Percentiles rank a stretch among this genome's conserved stretches.
These are phyloP conservation scores for Stylonectria norvegica DNA, from an alignment of 2,329 filamentous ascomycete genomes.

Conservation along the genomic window DNA sequence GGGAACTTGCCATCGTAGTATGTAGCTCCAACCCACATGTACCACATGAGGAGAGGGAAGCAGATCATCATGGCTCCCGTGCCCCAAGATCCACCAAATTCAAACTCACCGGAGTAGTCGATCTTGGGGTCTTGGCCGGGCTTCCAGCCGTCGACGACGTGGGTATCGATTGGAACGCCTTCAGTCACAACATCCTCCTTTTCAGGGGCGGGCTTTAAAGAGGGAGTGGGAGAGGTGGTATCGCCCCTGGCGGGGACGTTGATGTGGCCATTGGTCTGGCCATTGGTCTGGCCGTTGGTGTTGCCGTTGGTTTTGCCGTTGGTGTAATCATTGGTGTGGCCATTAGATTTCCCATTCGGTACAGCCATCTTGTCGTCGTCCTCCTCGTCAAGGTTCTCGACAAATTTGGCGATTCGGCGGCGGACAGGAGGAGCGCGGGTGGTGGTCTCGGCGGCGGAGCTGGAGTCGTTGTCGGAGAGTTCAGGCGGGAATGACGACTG, in stretches of 20 bases:
- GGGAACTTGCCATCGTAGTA: constrained; percentile 89
- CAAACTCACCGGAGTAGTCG: constrained; percentile 62
- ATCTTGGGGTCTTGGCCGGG: constrained; percentile 59
- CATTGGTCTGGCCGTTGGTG: constrained; percentile 31
- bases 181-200: constrained; percentile 14
- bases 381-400: constrained; percentile 49
- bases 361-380: constrained; percentile 30
- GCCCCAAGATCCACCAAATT: constrained; percentile 87
- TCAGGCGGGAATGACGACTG: constrained; percentile 46
- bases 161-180: constrained; percentile 16
- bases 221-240: constrained; percentile 13
- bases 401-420: constrained; percentile 48
- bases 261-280: constrained; percentile 25
- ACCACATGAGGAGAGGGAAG: constrained; percentile 96
- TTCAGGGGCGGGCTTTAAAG: constrained; percentile 8
- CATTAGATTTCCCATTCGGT: constrained; percentile 31
- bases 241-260: constrained; percentile 31
- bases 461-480: constrained; percentile 49
- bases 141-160: constrained; percentile 52
- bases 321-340: constrained; percentile 26
- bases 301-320: constrained; percentile 21
- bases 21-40: constrained; percentile 96
- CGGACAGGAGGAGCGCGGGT: constrained; percentile 37
- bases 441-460: constrained; percentile 43
- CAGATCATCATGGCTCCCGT: constrained; percentile 81